Evolutionary conservation across 345 rosid species (phyloP), one percentile per base, ranked within the genome.

Genomic region (Aquilaria yunnanensis): DNA sequence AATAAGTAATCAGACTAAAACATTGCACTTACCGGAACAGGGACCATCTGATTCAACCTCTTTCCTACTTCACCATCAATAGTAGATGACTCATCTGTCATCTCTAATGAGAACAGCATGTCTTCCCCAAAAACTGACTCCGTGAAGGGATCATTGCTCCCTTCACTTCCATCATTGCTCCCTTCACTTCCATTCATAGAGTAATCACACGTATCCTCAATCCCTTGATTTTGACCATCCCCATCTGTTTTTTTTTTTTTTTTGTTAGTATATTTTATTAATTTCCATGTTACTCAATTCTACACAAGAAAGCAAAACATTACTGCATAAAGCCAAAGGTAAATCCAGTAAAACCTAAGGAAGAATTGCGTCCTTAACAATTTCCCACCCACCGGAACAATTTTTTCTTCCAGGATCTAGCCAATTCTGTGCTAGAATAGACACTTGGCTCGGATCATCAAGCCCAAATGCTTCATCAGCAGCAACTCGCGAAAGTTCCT

Each of bases 351-450:
- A 56, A 47, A 47, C 48, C 51, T 57, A 14, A 29, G 54, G 14
- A 47, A 47, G 12, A 37, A 23, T 10, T n/a, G 30, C 43, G 32
- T 50, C 45, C 43, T 65, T 61, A 30, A 65, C 41, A 70, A 65
- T 49, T 62, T 49, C n/a, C 56, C 56, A 70, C 67, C 37, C 31
- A 70, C 78, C 72, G 69, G 66, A 49, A 57, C 12, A 48, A 3
- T 3, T 16, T 64, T 57, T 34, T 56, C 66, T 62, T 66, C 72
- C 70, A 57, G 78, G 70, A 60, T 72, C 67, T 54, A 64, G 62
- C 96, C 96, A 85, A 54, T 82, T 77, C 85, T 86, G 93, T 6
- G 72, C 64, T 74, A 88, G 70, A 79, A 94, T 76, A 0, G 87
- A 85, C 31, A 68, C 74, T 43, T 63, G 78, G 47, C 31, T 74